Percentiles rank a stretch among this genome's conserved stretches.
These are phyloP conservation scores for Trichoderma breve DNA, from an alignment of 2,329 filamentous ascomycete genomes.

Conservation along the genomic window DNA sequence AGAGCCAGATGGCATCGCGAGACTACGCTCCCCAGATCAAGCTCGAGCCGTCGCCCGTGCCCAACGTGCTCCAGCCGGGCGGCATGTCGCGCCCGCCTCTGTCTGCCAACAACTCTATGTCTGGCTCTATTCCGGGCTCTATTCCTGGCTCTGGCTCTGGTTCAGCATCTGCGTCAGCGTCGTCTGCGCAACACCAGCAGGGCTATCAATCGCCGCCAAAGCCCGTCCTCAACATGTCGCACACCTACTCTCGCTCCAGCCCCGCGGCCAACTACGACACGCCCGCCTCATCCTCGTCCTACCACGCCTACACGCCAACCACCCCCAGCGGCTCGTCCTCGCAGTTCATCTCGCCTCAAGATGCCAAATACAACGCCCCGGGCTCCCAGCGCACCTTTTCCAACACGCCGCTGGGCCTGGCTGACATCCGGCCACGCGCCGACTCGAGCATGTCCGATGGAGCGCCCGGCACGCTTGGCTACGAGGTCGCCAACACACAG, in stretches of 20 bases:
- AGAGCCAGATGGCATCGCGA: conserved; percentile 46
- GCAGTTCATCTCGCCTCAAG: conserved; percentile 63
- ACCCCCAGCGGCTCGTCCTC: conserved; percentile 61
- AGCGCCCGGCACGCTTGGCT: conserved; percentile 58
- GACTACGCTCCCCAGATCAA: conserved; percentile 54
- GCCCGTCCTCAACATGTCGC: conserved; percentile 63
- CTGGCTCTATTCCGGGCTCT: conserved; percentile 28
- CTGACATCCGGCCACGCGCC: conserved; percentile 84
- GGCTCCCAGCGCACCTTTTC: conserved; percentile 63
- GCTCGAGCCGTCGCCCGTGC: conserved; percentile 50
- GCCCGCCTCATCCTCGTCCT: conserved; percentile 53
- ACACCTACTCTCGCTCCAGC: conserved; percentile 82
- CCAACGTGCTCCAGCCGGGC: conserved; percentile 59
- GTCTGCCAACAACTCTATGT: conserved; percentile 47
- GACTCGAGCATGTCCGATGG: conserved; percentile 78
- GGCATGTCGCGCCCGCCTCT: conserved; percentile 41
- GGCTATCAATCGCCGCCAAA: conserved; percentile 36
- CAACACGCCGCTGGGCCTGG: conserved; percentile 85
- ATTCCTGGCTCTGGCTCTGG: conserved; percentile 30
- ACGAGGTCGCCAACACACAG: conserved; percentile 64
- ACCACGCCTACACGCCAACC: conserved; percentile 58
- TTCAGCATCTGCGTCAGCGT: conserved; percentile 26
- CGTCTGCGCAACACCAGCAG: conserved; percentile 14
- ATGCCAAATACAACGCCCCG: conserved; percentile 54
- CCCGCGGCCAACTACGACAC: conserved; percentile 62